Evolutionary conservation across 1,284 basidiomycete genomes (phyloP).

Genomic region (Trichosporon ovoides): DNA sequence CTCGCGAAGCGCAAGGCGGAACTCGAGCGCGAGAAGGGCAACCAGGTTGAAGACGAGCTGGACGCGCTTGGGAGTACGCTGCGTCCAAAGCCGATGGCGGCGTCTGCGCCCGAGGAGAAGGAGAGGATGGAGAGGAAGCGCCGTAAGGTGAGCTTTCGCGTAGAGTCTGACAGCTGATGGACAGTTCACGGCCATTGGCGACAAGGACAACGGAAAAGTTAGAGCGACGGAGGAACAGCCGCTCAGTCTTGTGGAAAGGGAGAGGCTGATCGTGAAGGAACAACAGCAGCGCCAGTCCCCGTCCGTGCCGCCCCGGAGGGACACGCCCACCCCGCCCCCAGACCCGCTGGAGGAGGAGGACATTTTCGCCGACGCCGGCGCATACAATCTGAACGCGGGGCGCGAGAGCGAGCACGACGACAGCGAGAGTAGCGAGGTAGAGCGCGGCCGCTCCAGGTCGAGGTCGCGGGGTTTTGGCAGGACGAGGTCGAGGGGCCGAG

Average conservation of each 20-base stretch:
- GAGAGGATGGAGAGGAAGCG: constrained; percentile 60
- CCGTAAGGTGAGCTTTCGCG: constrained; percentile 28
- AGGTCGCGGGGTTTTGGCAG: too few species aligned
- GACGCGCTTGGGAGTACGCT: constrained; percentile 53
- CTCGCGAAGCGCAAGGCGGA: constrained; percentile 74
- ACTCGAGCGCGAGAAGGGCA: constrained; percentile 53
- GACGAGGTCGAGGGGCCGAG: not conserved
- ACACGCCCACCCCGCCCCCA: constrained; percentile 7
- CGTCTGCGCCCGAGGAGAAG: constrained; percentile 65
- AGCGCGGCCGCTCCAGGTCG: constrained; percentile 6
- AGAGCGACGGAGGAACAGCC: constrained; percentile 4
- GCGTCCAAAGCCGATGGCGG: too few species aligned
- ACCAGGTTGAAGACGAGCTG: constrained; percentile 67
- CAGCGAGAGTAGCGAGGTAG: constrained; percentile 23
- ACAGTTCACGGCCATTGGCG: constrained; percentile 1
- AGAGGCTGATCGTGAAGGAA: not conserved
- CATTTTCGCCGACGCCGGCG: constrained; percentile 79
- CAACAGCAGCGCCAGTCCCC: constrained; percentile 22
- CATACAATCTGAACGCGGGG: constrained; percentile 63
- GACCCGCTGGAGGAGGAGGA: constrained; percentile 49
- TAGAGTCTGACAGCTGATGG: not conserved
- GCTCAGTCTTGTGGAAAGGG: not conserved
- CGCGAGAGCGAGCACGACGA: constrained; percentile 30
- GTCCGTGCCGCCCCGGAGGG: not conserved
- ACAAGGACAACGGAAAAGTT: constrained; percentile 10